phyloP scores from a whole-genome alignment of 106 monocot species.

The Chionographis japonica region DNA sequence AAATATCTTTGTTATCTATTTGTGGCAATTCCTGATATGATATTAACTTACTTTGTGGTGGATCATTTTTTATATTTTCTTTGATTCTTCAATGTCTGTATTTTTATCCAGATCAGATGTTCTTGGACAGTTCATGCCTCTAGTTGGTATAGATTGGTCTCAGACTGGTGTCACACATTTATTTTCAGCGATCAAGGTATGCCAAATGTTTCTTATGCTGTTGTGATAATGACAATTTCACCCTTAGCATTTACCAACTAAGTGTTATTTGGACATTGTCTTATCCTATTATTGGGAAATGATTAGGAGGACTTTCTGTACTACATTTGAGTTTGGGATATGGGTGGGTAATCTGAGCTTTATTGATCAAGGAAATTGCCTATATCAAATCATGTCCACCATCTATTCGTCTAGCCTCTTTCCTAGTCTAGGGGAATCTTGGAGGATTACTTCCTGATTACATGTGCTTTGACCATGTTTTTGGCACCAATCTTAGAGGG shows the following conservation, averaged over 20 bases:
- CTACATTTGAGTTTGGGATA: no score
- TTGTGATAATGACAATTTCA: background rate
- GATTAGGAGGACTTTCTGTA: background rate
- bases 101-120: slow-evolving; percentile 76
- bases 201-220: background rate
- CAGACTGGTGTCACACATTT: slow-evolving; percentile 83
- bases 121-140: slow-evolving; percentile 94
- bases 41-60: no score
- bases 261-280: background rate
- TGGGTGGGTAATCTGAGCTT: no score
- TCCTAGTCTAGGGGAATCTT: no score
- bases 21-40: no score
- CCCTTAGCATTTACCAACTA: background rate
- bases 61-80: background rate
- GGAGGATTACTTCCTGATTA: no score
- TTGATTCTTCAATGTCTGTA: background rate
- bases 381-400: no score
- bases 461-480: no score
- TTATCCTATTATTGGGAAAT: background rate
- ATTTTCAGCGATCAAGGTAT: slow-evolving; percentile 92
- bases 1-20: background rate
- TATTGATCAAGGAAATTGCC: no score
- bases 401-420: no score
- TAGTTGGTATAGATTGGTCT: slow-evolving; percentile 91
- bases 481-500: no score